Evolutionary conservation across 2,329 filamentous ascomycete genomes (phyloP), one percentile per base, ranked within the genome.

Genomic region (Pseudocercospora macadamiae): DNA sequence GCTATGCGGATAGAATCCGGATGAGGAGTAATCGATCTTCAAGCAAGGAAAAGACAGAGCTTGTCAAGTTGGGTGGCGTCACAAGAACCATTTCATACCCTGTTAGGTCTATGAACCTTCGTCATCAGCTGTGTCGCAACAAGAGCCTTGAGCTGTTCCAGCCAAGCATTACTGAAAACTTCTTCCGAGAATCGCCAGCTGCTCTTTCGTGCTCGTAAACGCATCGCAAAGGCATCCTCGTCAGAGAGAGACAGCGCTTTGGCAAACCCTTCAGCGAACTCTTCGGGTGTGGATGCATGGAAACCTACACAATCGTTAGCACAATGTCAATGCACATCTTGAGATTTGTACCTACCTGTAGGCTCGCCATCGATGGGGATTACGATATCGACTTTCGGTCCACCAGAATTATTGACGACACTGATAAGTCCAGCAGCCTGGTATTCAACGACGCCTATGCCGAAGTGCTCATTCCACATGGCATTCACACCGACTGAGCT

Each of bases 381-480:
- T 14, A 97, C 93, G 66, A 99, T 99, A 72, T 99, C 95, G 62
- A 91, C 77, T 76, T 95, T 96, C 1, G 95, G 95, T 0, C 95
- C 95, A 7, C 93, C 95, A 51, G 90, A 95, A 74, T 97, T 82
- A 70, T 99, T 95, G 7, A 97, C 95, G 0, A 99, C 93, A 4
- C 89, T 87, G 57, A 99, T 92, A 58, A 99, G 80, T 1, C 95
- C 95, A 0, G 95, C 95, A 3, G 95, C 95, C 73, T 97, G 93
- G 72, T 97, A 99, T 79, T 99, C 95, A 37, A 99, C 95, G 14
- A 97, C 93, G 1, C 95, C 95, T 59, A 99, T 99, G 19, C 95
- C 95, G 73, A 99, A 99, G 75, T 99, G 95, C 78, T 99, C 95
- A 73, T 97, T 97, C 93, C 95, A 99, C 95, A 99, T 99, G 70